phyloP scores from a whole-genome alignment of 2,329 filamentous ascomycete genomes.

The Colletotrichum sansevieriae region DNA sequence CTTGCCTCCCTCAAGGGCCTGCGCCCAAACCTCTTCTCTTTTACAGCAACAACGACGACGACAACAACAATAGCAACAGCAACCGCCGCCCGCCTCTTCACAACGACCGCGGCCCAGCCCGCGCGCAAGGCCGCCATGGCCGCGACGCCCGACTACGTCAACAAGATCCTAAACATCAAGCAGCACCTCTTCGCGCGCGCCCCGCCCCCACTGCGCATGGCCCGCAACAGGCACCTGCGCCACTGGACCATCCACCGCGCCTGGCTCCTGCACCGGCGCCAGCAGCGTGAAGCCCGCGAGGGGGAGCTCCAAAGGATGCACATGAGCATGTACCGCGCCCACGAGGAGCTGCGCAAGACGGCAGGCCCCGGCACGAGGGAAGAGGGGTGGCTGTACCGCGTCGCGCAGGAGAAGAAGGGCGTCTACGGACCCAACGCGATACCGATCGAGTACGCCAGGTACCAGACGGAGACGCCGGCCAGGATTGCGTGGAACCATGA shows the following conservation, averaged over 20 bases:
- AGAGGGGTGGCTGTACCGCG: constrained; percentile 82
- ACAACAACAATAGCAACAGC: constrained; percentile 41
- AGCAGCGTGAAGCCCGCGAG: constrained; percentile 73
- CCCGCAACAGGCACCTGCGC: constrained; percentile 85
- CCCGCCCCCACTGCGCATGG: constrained; percentile 84
- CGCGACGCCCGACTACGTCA: constrained; percentile 53
- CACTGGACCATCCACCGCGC: constrained; percentile 99
- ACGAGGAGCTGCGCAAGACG: constrained; percentile 81
- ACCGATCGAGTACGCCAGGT: constrained; percentile 91
- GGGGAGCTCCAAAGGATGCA: constrained; percentile 83
- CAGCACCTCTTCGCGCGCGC: constrained; percentile 64
- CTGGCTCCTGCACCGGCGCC: constrained; percentile 84
- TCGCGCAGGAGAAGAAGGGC: constrained; percentile 92
- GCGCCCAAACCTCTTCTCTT: background rate
- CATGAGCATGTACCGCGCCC: constrained; percentile 85
- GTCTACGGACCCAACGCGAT: constrained; percentile 79
- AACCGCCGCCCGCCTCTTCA: constrained; percentile 43
- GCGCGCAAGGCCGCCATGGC: constrained; percentile 45
- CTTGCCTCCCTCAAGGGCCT: background rate
- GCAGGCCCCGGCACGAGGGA: constrained; percentile 68
- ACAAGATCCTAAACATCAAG: constrained; percentile 60
- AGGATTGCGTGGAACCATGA: constrained; percentile 90
- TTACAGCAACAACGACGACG: constrained; percentile 4
- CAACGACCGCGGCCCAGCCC: constrained; percentile 45
- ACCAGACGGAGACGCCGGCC: constrained; percentile 85